These are phyloP conservation scores for Trametes sanguinea DNA, from an alignment of 768 basidiomycete genomes.

Conservation along the genomic window DNA sequence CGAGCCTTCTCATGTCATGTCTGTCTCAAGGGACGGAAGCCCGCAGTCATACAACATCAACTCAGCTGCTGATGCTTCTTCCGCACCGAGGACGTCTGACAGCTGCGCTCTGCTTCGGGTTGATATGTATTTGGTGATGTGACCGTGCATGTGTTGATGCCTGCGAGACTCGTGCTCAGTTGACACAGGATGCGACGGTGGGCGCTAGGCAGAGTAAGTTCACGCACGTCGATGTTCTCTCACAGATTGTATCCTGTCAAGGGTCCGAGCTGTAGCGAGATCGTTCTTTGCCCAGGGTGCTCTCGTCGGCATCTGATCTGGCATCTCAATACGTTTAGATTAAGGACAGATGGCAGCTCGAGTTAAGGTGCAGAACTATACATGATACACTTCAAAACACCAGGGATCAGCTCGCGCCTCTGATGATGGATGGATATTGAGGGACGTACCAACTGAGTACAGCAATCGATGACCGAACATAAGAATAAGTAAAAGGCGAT, in stretches of 20 bases:
- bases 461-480: constrained; percentile 1
- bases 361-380: neutral
- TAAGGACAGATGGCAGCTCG: neutral
- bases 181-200: neutral
- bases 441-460: neutral
- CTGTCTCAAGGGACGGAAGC: neutral
- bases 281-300: neutral
- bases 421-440: neutral
- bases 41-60: constrained; percentile 2
- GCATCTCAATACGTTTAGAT: neutral
- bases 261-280: neutral
- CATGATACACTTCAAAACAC: neutral
- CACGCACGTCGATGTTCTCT: neutral
- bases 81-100: neutral
- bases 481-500: constrained; percentile 8
- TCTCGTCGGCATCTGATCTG: constrained; percentile 9
- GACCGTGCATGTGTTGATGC: neutral
- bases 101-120: neutral
- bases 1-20: neutral
- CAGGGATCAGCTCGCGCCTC: neutral
- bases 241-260: neutral
- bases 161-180: neutral
- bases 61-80: neutral
- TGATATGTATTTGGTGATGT: neutral
- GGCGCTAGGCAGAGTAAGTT: neutral